phyloP scores from a whole-genome alignment of 768 basidiomycete species.

The Crepidotus variabilis region DNA sequence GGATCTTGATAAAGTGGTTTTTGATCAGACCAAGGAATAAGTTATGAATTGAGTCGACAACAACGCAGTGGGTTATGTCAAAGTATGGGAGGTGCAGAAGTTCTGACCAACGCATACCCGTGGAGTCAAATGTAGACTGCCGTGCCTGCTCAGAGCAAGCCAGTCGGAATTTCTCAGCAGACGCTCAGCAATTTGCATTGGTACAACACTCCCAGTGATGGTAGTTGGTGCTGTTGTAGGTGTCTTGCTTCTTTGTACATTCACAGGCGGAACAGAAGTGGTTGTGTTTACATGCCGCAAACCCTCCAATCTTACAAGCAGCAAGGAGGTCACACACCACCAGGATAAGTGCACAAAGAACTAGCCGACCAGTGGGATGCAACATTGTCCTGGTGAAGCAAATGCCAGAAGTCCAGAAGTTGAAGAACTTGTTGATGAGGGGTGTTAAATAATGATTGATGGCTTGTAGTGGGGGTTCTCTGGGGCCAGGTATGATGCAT shows the following conservation, averaged over 20 bases:
- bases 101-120: slow-evolving; percentile 25
- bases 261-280: slow-evolving; percentile 21
- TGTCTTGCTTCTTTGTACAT: slow-evolving; percentile 10
- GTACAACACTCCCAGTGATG: slow-evolving; percentile 11
- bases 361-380: slow-evolving; percentile 20
- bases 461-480: slow-evolving; percentile 25
- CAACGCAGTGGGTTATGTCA: slow-evolving; percentile 21
- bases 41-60: slow-evolving; percentile 38
- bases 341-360: slow-evolving; percentile 24
- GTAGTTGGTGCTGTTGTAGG: slow-evolving; percentile 15
- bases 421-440: slow-evolving; percentile 34
- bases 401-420: slow-evolving; percentile 30
- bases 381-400: slow-evolving; percentile 19
- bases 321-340: slow-evolving; percentile 35
- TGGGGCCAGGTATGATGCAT: slow-evolving; percentile 38
- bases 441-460: slow-evolving; percentile 36
- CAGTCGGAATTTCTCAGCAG: slow-evolving; percentile 10
- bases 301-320: slow-evolving; percentile 25
- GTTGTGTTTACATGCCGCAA: slow-evolving; percentile 13
- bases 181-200: no score
- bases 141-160: slow-evolving; percentile 12
- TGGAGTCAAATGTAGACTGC: no score
- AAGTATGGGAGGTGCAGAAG: slow-evolving; percentile 36
- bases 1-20: slow-evolving; percentile 21
- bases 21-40: slow-evolving; percentile 25